These are phyloP conservation scores for Amanita fuliginea DNA, from an alignment of 768 basidiomycete genomes.

Conservation along the genomic window DNA sequence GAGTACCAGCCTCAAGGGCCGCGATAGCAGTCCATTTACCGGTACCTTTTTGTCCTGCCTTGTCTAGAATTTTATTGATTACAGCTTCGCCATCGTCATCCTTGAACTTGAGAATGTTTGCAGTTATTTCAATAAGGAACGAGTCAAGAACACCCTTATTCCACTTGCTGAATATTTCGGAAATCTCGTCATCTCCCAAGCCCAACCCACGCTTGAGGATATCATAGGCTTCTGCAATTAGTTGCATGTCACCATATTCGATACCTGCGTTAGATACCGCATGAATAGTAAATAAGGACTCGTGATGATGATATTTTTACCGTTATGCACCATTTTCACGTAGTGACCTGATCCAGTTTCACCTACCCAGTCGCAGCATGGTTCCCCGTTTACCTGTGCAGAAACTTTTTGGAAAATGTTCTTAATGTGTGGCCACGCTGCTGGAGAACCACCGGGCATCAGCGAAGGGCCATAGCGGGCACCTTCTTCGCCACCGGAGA, in stretches of 20 bases:
- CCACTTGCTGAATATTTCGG: constrained; percentile 89
- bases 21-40: constrained; percentile 99
- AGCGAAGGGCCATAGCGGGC: constrained; percentile 94
- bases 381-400: constrained; percentile 89
- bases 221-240: constrained; percentile 98
- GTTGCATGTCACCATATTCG: constrained; percentile 99
- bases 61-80: constrained; percentile 88
- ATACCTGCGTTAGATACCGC: constrained; percentile 56
- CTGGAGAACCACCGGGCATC: constrained; percentile 95
- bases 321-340: constrained; percentile 99
- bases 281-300: constrained; percentile 6
- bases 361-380: constrained; percentile 99
- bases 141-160: constrained; percentile 99
- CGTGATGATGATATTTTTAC: constrained; percentile 24
- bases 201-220: constrained; percentile 96
- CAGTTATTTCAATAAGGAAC: constrained; percentile 97
- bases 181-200: constrained; percentile 79
- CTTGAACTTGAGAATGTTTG: constrained; percentile 94
- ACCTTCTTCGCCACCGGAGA: constrained; percentile 99
- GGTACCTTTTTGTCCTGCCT: constrained; percentile 98
- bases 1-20: constrained; percentile 85
- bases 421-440: constrained; percentile 96
- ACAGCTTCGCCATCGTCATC: constrained; percentile 91
- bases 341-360: constrained; percentile 94
- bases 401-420: constrained; percentile 98